Evolutionary conservation across 352 stramenopile genomes (phyloP).

Genomic region (Pythium volutum): DNA sequence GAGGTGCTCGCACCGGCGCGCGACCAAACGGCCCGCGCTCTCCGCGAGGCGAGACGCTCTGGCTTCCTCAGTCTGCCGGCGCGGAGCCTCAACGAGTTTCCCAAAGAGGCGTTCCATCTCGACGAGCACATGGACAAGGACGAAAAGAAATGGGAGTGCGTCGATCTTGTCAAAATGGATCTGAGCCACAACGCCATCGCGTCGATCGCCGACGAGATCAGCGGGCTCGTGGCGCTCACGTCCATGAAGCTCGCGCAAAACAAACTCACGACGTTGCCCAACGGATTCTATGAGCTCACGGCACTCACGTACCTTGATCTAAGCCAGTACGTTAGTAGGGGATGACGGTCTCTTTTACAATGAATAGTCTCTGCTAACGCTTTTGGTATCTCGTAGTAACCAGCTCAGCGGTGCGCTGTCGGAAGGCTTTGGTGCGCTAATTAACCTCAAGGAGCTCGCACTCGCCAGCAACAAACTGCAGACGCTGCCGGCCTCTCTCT

Average conservation of each 20-base stretch:
- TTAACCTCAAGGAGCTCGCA: conserved; percentile 59
- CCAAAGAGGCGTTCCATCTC: conserved; percentile 65
- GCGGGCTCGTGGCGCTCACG: conserved; percentile 41
- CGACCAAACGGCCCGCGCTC: conserved; percentile 48
- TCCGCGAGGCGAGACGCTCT: conserved; percentile 61
- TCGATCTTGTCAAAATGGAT: conserved; percentile 78
- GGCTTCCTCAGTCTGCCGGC: conserved; percentile 65
- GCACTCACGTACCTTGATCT: conserved; percentile 64
- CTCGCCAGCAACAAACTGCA: conserved; percentile 62
- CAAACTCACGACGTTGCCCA: conserved; percentile 43
- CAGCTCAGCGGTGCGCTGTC: conserved; percentile 52
- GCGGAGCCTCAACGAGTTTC: conserved; percentile 52
- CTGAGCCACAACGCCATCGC: conserved; percentile 77
- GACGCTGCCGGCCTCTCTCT: conserved; percentile 50
- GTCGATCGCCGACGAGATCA: conserved; percentile 52
- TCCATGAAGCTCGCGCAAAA: conserved; percentile 78
- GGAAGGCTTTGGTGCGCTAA: conserved; percentile 42
- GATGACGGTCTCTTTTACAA: neutral
- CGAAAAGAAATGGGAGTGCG: conserved; percentile 84
- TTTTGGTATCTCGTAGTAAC: conserved; percentile 42
- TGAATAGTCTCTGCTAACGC: neutral
- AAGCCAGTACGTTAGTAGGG: conserved; percentile 49
- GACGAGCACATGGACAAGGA: conserved; percentile 83
- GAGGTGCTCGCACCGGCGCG: conserved; percentile 51
- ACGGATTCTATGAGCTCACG: conserved; percentile 66